Evolutionary conservation across 2,329 filamentous ascomycete genomes (phyloP), one percentile per base, ranked within the genome.

Genomic region (Aspergillus brasiliensis): DNA sequence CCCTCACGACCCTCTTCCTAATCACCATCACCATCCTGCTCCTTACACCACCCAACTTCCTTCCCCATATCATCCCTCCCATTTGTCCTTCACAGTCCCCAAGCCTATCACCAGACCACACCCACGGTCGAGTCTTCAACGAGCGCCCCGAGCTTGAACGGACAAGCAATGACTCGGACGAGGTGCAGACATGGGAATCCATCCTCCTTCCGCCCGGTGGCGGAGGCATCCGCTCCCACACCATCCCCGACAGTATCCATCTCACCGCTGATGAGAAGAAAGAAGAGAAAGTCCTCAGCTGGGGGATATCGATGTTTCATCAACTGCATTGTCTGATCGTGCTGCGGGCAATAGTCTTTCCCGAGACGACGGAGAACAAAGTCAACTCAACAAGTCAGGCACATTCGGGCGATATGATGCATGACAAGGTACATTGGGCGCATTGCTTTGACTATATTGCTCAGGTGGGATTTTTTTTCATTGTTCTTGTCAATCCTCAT

Each of bases 381-480:
- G 19, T 23, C 34, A 58, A 58, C 25, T 54, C 59, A 25, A 61
- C 55, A 3, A 46, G 34, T n/a, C 15, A 48, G 58, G 28, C 47
- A 21, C 38, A 46, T 51, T 44, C 42, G 47, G 19, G 15, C 19
- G 27, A 42, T 13, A 10, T 27, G 15, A 5, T 37, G 5, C 19
- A 55, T 44, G 48, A 60, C 52, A 3, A n/a, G 23, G 55, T 40
- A 38, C 64, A 66, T 59, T 60, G 53, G 58, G 57, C 57, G 19
- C 64, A 65, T 63, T 66, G 64, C 42, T 65, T 66, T 53, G 62
- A 65, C 37, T 63, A 65, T 57, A 38, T 66, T 34, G 62, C 62
- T 8, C 64, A 66, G 64, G 64, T 66, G 25, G 5, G 46, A n/a
- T 48, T 19, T 28, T 42, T 11, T 25, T 21, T 23, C 40, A 37